Evolutionary conservation across 176 grass and related monocot species (phyloP).

Genomic region (Bromus sterilis): DNA sequence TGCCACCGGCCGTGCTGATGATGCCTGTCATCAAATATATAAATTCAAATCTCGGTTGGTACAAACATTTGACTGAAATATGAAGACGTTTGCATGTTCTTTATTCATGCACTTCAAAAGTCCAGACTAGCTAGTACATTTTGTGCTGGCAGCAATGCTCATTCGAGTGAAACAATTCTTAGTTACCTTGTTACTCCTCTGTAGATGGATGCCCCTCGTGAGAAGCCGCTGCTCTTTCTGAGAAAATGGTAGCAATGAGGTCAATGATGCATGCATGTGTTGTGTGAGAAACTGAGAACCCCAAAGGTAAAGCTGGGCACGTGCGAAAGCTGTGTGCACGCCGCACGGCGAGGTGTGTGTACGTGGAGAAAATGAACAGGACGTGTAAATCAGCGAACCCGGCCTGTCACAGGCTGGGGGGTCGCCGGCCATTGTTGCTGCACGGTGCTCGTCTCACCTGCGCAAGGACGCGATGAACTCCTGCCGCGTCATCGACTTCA

Average conservation of each 20-base stretch:
- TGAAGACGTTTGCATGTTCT: neutral
- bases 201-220: slow-evolving; percentile 93
- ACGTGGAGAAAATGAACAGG: slow-evolving; percentile 21
- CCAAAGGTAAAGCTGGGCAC: neutral
- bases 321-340: neutral
- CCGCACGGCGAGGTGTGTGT: slow-evolving; percentile 25
- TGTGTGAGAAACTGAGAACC: neutral
- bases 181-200: slow-evolving; percentile 84
- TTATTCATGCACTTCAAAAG: neutral
- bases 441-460: slow-evolving; percentile 83
- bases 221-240: slow-evolving; percentile 98
- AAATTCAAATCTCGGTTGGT: neutral
- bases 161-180: neutral
- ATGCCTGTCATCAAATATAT: slow-evolving; percentile 38
- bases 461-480: slow-evolving; percentile 90
- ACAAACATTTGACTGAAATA: neutral
- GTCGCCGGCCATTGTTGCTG: neutral
- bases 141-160: neutral
- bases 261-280: slow-evolving; percentile 18
- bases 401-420: neutral
- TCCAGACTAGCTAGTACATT: neutral
- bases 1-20: slow-evolving; percentile 96
- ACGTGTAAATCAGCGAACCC: neutral
- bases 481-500: slow-evolving; percentile 89
- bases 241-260: slow-evolving; percentile 8